These are phyloP conservation scores for Rhodofomes roseus DNA, from an alignment of 1,284 basidiomycete species.

Conservation along the genomic window DNA sequence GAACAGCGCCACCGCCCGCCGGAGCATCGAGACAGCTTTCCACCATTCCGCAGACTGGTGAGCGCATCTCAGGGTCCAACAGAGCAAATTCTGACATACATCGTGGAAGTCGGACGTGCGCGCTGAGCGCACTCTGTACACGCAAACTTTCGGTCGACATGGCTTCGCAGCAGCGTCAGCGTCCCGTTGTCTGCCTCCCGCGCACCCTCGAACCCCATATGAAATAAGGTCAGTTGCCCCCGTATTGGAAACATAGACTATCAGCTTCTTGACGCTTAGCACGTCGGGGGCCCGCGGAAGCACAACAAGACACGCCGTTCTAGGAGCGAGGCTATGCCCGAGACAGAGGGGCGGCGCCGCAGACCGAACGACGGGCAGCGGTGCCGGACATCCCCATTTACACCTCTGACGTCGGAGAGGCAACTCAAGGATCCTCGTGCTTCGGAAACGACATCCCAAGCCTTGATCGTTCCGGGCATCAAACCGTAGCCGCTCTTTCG, in stretches of 20 bases:
- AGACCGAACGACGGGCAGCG: background rate
- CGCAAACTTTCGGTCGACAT: background rate
- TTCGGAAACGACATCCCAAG: background rate
- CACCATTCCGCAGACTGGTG: background rate
- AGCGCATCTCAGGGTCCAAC: background rate
- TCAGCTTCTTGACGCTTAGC: background rate
- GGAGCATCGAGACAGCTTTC: background rate
- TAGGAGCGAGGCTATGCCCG: background rate
- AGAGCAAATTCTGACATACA: background rate
- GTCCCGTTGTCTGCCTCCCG: background rate
- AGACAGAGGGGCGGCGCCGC: background rate
- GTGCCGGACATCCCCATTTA: background rate
- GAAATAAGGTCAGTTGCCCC: background rate
- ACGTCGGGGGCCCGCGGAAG: background rate
- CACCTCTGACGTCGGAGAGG: background rate
- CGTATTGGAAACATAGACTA: background rate
- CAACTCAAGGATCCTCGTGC: background rate
- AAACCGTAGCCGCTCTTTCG: background rate
- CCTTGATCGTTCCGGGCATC: constrained; percentile 2
- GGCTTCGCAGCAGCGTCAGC: background rate
- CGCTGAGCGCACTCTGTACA: background rate
- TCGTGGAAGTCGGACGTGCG: no score
- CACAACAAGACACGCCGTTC: background rate
- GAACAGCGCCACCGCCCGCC: background rate
- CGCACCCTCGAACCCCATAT: background rate